These are phyloP conservation scores for Amylocystis lapponica DNA, from an alignment of 768 basidiomycete species.

Conservation along the genomic window DNA sequence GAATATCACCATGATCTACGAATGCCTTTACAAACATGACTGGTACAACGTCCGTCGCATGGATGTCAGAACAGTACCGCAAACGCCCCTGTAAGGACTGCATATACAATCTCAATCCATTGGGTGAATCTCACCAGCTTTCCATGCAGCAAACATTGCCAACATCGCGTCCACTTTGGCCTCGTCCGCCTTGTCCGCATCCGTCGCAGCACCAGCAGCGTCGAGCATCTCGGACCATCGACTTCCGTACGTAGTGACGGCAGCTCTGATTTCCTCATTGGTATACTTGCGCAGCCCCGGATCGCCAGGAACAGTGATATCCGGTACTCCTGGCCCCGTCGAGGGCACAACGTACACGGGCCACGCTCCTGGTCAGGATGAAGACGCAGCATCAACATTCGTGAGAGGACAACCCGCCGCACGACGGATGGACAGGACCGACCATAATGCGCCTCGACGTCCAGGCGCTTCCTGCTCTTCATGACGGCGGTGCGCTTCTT, in stretches of 20 bases:
- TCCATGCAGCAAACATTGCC: not conserved
- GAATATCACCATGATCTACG: no score
- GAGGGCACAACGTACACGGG: not conserved
- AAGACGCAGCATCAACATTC: not conserved
- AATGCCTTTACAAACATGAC: no score
- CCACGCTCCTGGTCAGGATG: not conserved
- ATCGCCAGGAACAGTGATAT: not conserved
- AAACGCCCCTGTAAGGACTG: no score
- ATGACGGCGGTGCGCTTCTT: conserved; percentile 26
- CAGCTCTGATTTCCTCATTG: not conserved
- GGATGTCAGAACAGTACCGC: no score
- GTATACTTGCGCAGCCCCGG: not conserved
- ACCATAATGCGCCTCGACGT: conserved; percentile 21
- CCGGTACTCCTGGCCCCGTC: not conserved
- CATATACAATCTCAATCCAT: no score
- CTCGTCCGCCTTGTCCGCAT: not conserved
- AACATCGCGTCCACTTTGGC: not conserved
- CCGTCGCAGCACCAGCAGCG: not conserved
- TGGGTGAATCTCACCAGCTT: no score
- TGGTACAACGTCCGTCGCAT: no score
- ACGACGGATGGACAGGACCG: no score
- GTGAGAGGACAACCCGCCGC: no score
- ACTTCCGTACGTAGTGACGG: not conserved
- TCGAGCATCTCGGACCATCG: not conserved
- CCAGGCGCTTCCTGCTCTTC: conserved; percentile 27